Conservation (phyloP, 495 filamentous ascomycete genomes). For the Aspergillus nidulans region DNA sequence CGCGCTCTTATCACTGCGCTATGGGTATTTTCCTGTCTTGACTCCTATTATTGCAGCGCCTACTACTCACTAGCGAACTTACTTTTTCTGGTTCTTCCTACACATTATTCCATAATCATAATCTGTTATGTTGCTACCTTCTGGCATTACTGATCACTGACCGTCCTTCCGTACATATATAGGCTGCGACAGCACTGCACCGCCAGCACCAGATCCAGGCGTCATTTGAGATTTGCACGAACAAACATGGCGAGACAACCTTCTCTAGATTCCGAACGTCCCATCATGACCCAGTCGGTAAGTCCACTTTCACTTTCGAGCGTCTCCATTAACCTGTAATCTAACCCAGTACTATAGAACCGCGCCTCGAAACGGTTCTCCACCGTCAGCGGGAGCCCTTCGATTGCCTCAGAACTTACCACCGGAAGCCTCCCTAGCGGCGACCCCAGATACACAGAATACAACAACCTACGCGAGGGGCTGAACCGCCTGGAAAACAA, state of each 20-base stretch:
- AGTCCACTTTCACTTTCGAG: slow-evolving; percentile 28
- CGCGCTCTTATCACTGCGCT: neutral
- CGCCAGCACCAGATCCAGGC: neutral
- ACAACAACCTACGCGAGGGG: slow-evolving; percentile 74
- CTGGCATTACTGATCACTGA: neutral
- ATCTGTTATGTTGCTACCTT: neutral
- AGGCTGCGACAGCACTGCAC: neutral
- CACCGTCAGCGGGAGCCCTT: slow-evolving; percentile 72
- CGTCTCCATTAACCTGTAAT: slow-evolving; percentile 2
- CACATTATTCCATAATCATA: neutral
- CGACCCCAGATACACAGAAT: slow-evolving; percentile 61
- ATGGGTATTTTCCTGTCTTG: neutral
- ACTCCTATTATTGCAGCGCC: slow-evolving; percentile 3
- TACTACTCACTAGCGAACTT: neutral
- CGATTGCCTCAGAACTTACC: slow-evolving; percentile 59
- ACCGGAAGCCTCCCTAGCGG: slow-evolving; percentile 56
- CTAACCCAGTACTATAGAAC: slow-evolving; percentile 36
- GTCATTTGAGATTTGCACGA: neutral
- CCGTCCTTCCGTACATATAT: neutral
- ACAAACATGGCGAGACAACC: slow-evolving; percentile 53
- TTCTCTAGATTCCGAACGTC: slow-evolving; percentile 68
- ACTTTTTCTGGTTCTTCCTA: neutral
- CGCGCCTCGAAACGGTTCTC: slow-evolving; percentile 75
- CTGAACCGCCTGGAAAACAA: slow-evolving; percentile 91
- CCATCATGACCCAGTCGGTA: slow-evolving; percentile 75